Evolutionary conservation across 805 yeast species (phyloP).

Genomic region (Hanseniaspora lindneri): DNA sequence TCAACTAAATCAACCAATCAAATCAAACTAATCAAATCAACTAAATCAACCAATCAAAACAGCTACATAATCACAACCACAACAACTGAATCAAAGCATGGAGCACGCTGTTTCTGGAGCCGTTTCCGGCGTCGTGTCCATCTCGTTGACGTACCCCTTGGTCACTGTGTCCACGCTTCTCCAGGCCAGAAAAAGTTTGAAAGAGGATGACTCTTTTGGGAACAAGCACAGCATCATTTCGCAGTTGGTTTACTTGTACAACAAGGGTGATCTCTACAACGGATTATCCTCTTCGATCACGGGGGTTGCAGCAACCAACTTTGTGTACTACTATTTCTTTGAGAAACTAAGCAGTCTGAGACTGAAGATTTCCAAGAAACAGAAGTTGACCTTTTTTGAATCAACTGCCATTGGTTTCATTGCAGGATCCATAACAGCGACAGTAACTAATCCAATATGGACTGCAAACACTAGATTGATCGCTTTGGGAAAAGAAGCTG

Average conservation of each 20-base stretch:
- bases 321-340: conserved; percentile 82
- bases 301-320: conserved; percentile 78
- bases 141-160: conserved; percentile 80
- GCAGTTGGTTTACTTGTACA: conserved; percentile 32
- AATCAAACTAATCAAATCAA: too few relatives aligned
- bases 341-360: conserved; percentile 31
- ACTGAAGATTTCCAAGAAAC: conserved; percentile 15
- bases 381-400: conserved; percentile 48
- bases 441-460: conserved; percentile 84
- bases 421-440: conserved; percentile 77
- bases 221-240: conserved; percentile 19
- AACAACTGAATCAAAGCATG: conserved; percentile 21
- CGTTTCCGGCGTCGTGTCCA: conserved; percentile 79
- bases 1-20: too few relatives aligned
- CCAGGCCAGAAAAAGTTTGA: conserved; percentile 40
- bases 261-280: conserved; percentile 48
- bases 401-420: conserved; percentile 67
- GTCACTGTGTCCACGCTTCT: conserved; percentile 80
- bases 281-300: conserved; percentile 81
- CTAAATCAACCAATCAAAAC: too few relatives aligned
- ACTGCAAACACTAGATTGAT: conserved; percentile 87
- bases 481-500: conserved; percentile 35
- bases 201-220: conserved; percentile 19
- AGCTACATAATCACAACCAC: not conserved
- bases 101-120: conserved; percentile 95